These are phyloP conservation scores for Astragalus membranaceus DNA, from an alignment of 306 rosid species.

Conservation along the genomic window DNA sequence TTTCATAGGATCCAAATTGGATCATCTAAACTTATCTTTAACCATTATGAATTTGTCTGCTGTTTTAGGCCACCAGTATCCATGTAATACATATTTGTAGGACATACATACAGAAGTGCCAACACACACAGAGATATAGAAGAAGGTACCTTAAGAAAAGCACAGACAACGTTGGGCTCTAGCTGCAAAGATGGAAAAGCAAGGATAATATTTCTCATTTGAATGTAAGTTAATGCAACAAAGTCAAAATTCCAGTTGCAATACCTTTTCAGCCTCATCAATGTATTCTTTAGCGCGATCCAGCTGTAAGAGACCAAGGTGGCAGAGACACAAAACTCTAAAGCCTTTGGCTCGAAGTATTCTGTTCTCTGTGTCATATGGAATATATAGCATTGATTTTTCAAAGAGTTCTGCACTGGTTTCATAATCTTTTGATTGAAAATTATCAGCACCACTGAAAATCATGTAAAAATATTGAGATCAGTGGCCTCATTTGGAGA, in stretches of 20 bases:
- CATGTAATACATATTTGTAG: not conserved
- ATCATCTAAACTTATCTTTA: not conserved
- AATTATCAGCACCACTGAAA: slow-evolving; percentile 73
- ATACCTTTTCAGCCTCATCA: slow-evolving; percentile 88
- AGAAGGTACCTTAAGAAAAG: slow-evolving; percentile 71
- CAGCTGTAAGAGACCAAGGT: slow-evolving; percentile 71
- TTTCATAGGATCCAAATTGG: not conserved
- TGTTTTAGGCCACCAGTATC: not conserved
- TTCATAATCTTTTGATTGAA: slow-evolving; percentile 73
- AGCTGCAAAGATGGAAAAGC: slow-evolving; percentile 56
- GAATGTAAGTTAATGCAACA: not conserved
- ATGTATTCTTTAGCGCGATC: slow-evolving; percentile 92
- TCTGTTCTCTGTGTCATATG: slow-evolving; percentile 64
- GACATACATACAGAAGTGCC: not conserved
- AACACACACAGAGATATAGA: not conserved
- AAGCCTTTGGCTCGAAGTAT: slow-evolving; percentile 78
- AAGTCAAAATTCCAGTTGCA: slow-evolving; percentile 8
- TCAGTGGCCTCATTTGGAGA: slow-evolving; percentile 2
- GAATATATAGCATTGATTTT: slow-evolving; percentile 87
- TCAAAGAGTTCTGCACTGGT: slow-evolving; percentile 87
- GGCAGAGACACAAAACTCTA: slow-evolving; percentile 90
- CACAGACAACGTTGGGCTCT: slow-evolving; percentile 79
- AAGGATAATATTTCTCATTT: not conserved
- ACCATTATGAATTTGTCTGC: not conserved
- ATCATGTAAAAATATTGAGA: slow-evolving; percentile 9